Base-by-base conservation (phyloP, 2,329 filamentous ascomycete genomes). In the Sporothrix euskadiensis region DNA sequence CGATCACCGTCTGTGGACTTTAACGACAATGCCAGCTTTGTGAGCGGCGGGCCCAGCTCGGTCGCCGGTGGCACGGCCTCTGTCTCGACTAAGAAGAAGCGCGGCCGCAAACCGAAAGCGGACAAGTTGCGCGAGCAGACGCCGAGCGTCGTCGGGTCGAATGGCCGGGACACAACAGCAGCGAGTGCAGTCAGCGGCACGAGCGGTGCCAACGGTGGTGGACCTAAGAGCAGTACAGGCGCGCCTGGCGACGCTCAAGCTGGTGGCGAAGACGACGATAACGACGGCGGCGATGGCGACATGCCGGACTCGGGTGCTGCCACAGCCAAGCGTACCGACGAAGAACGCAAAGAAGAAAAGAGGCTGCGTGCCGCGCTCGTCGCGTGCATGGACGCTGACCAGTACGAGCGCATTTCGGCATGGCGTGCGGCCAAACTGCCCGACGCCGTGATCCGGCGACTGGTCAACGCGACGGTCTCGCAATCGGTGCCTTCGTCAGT, bases 391-490 rank as follows among this genome's bases (percentile, higher is more conserved):
- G 88, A 90, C 68, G 81, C 82, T n/a, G 85, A 88, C 30, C 92
- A 94, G 80, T 89, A 89, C 77, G 85, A 89, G 72, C 87, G 92
- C 68, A 94, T 92, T 79, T 91, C 91, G 79, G 85, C 88, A 30
- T 94, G 89, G 87, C 87, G 91, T 75, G 88, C 89, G 10, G 88
- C 89, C 47, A 92, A 91, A 77, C 82, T 94, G 56, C 87, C 88
- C 30, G 90, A 91, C 76, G 86, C 89, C 7, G 89, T 90, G 22
- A 90, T 94, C 73, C 88, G 92, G 79, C 87, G 90, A 87, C 88
- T 94, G 75, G 90, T 94, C 79, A 95, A 94, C 78, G 91, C 92
- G 74, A 93, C 92, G 1, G 90, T 94, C 9, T 93, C 91, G 0
- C 92, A 94, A 80, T 94, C 91, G 1, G 92, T 93, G 0, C 91